Base-by-base conservation (phyloP, 768 basidiomycete genomes). In the Phylloporus sp. region DNA sequence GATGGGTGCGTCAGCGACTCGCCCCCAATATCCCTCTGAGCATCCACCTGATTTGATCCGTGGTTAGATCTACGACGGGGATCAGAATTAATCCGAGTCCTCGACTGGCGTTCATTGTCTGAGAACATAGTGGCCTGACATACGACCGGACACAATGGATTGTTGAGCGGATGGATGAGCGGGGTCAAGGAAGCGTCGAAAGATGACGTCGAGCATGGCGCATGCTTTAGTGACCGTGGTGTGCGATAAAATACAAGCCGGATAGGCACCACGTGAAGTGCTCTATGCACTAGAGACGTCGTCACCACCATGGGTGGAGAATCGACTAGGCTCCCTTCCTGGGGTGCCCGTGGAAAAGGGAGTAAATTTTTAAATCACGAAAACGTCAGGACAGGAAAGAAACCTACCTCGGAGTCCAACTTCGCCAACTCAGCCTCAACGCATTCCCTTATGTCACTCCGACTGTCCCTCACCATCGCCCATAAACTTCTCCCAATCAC, bases 401-500 rank as follows among this genome's bases (percentile, higher is more conserved):
- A 45, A 55, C 63, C 12, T 27, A 66, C 64, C 39, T 53, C 54
- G 6, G 56, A 46, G 5, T 57, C 53, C 47, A 54, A 40, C 43
- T 64, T 60, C 28, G 60, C 57, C 43, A 68, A 57, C 40, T 65
- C 66, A 16, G 70, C 54, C 50, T 65, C 64, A 7, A 68, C 57
- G 42, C 28, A 47, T 39, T 65, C 57, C 43, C 57, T 59, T 16
- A 59, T 36, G 27, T 53, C 48, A 29, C 29, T 34, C 29, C 54
- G 55, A 44, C 45, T 53, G 43, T 65, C 65, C 22, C 60, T 59
- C 12, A 77, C 57, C 43, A 81, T 66, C 29, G 70, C 70, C 56
- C 62, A 68, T 4, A 84, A 53, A 18, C 64, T 67, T 56, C 71
- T 68, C 6, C 86, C 84, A 20, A 82, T 66, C 11, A 84, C 59